Evolutionary conservation across 2,329 filamentous ascomycete genomes (phyloP).

Genomic region (Diaporthe helianthi): DNA sequence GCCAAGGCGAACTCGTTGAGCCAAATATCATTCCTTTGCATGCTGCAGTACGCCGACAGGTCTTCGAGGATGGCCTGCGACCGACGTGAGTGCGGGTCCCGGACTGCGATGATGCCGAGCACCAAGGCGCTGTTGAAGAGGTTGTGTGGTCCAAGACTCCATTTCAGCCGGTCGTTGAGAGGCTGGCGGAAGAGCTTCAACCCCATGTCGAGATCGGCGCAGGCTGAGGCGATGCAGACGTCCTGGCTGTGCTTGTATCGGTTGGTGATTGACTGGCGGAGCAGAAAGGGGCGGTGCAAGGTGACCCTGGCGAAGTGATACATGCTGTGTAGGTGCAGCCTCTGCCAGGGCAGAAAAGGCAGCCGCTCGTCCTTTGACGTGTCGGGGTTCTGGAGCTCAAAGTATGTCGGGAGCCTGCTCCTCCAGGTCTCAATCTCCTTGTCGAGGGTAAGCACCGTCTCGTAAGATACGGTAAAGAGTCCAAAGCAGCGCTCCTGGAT

Average conservation of each 20-base stretch:
- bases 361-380: conserved; percentile 41
- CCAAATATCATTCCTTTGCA: conserved; percentile 49
- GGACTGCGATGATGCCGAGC: conserved; percentile 46
- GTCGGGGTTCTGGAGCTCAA: conserved; percentile 36
- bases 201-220: conserved; percentile 48
- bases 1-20: conserved; percentile 49
- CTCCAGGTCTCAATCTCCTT: conserved; percentile 45
- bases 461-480: conserved; percentile 46
- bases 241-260: conserved; percentile 48
- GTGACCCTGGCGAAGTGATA: conserved; percentile 51
- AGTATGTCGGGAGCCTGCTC: conserved; percentile 44
- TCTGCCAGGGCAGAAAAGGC: conserved; percentile 46
- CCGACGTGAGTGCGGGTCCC: conserved; percentile 42
- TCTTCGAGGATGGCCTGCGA: conserved; percentile 47
- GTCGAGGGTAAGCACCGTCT: conserved; percentile 47
- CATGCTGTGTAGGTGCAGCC: conserved; percentile 48
- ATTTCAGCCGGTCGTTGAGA: conserved; percentile 45
- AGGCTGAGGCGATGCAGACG: conserved; percentile 49
- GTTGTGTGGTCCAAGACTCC: conserved; percentile 46
- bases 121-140: conserved; percentile 52
- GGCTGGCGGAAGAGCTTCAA: conserved; percentile 43
- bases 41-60: conserved; percentile 49
- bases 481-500: conserved; percentile 50
- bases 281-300: conserved; percentile 48
- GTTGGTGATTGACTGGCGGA: conserved; percentile 50